phyloP scores from a whole-genome alignment of 2,329 filamentous ascomycete genomes.

The Arthrobotrys iridis region DNA sequence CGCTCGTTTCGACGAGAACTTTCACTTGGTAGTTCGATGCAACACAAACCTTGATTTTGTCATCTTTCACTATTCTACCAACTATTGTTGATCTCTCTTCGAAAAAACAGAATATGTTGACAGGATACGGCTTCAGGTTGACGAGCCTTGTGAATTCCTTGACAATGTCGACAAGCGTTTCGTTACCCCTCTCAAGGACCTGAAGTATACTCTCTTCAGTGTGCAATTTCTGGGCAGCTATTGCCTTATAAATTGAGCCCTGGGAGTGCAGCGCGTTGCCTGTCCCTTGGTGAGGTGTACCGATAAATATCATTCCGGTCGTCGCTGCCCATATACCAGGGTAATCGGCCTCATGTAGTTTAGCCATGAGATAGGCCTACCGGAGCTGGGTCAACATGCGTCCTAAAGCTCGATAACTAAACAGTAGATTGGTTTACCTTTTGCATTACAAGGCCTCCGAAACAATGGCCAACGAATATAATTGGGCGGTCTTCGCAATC shows the following conservation, averaged over 20 bases:
- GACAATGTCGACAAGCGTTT: slow-evolving; percentile 9
- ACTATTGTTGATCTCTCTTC: slow-evolving; percentile 12
- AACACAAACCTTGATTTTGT: slow-evolving; percentile 4
- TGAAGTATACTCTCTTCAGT: background rate
- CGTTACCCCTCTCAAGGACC: background rate
- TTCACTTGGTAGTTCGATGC: no score
- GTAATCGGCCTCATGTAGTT: background rate
- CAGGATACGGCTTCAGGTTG: background rate
- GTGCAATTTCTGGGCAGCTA: background rate
- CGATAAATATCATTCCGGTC: slow-evolving; percentile 14
- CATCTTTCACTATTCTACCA: slow-evolving; percentile 5
- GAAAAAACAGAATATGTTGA: slow-evolving; percentile 7
- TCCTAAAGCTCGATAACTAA: slow-evolving; percentile 56
- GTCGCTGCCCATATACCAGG: slow-evolving; percentile 2
- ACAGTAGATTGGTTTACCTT: slow-evolving; percentile 56
- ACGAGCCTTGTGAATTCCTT: slow-evolving; percentile 7
- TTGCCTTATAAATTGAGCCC: slow-evolving; percentile 5
- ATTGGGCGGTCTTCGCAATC: slow-evolving; percentile 57
- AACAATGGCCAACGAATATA: slow-evolving; percentile 59
- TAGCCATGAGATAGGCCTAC: slow-evolving; percentile 55
- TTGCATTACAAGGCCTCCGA: slow-evolving; percentile 59
- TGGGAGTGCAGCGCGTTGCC: slow-evolving; percentile 6
- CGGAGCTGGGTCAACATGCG: background rate
- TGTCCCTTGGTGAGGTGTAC: slow-evolving; percentile 7
- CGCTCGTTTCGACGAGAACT: no score